phyloP scores from a whole-genome alignment of 2,329 filamentous ascomycete species.

The Erysiphe pisi region DNA sequence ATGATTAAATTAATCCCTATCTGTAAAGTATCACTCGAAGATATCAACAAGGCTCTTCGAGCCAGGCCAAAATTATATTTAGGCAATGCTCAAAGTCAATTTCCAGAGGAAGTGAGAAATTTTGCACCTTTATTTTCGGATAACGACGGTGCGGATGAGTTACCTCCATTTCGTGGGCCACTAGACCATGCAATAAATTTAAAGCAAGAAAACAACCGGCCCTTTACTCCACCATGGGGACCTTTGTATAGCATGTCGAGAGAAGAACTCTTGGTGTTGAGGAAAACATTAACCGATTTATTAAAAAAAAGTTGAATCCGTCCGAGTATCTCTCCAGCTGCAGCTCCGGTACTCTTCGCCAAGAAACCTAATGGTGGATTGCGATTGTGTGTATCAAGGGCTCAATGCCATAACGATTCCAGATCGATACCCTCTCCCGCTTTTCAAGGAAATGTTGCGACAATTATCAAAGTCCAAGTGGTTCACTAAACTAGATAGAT shows the following conservation, averaged over 20 bases:
- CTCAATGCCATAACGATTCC: too few relatives aligned
- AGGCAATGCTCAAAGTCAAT: not conserved
- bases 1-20: not conserved
- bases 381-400: too few relatives aligned
- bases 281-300: too few relatives aligned
- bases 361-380: too few relatives aligned
- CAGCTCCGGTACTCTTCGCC: too few relatives aligned
- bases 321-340: too few relatives aligned
- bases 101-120: not conserved
- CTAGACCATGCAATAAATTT: not conserved
- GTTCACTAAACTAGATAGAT: too few relatives aligned
- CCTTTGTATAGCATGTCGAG: constrained; percentile 10
- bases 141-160: not conserved
- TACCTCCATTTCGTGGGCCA: not conserved
- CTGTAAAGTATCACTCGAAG: not conserved
- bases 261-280: too few relatives aligned
- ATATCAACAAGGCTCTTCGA: constrained; percentile 5
- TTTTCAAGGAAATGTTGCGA: too few relatives aligned
- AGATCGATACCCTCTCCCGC: too few relatives aligned
- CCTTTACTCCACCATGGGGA: not conserved
- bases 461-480: too few relatives aligned
- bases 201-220: not conserved
- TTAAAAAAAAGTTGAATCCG: too few relatives aligned
- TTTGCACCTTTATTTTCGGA: constrained; percentile 11
- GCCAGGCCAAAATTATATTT: not conserved